Evolutionary conservation across 768 basidiomycete genomes (phyloP), one percentile per base, ranked within the genome.

Genomic region (Leccinum broughii): DNA sequence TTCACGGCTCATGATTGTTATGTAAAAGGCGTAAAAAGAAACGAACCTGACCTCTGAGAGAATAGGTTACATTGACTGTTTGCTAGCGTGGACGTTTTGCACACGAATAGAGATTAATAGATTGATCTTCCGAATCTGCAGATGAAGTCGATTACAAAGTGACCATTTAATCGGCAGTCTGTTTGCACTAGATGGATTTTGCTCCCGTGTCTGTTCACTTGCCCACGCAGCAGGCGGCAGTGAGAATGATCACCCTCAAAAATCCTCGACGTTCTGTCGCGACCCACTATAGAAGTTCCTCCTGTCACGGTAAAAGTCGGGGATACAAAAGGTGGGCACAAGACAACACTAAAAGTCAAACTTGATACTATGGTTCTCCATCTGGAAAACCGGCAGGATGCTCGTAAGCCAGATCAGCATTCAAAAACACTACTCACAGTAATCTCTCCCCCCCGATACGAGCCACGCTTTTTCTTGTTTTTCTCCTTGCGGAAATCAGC

Each of bases 401-500:
- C 22, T 48, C 34, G 32, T 56, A 34, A 62, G 55, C 32, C 28
- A 22, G 15, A 60, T 32, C 37, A 55, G 17, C 26, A n/a, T 46
- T 51, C 6, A 4, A 24, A 64, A 30, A 17, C 15, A 24, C 17
- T 6, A 74, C 84, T 72, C 64, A 95, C 93, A 52, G 95, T 96
- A 62, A 99, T 99, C 70, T 95, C 92, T 44, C 96, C 96, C 13
- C 96, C 95, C 50, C 85, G 84, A 75, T 98, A 98, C 62, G 89
- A 93, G 3, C 95, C 96, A 67, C 91, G 81, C 78, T 99, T 99
- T 79, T 98, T 98, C 85, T 98, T 99, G 78, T 97, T 98, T 77
- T 99, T 99, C 81, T 97, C 96, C 76, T 98, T 99, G 57, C 94
- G 84, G 81, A 99, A 99, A 3, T 93, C 93, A 52, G 92, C 89